Base-by-base conservation (phyloP, 257 asterid genomes). In the Henckelia pumila region DNA sequence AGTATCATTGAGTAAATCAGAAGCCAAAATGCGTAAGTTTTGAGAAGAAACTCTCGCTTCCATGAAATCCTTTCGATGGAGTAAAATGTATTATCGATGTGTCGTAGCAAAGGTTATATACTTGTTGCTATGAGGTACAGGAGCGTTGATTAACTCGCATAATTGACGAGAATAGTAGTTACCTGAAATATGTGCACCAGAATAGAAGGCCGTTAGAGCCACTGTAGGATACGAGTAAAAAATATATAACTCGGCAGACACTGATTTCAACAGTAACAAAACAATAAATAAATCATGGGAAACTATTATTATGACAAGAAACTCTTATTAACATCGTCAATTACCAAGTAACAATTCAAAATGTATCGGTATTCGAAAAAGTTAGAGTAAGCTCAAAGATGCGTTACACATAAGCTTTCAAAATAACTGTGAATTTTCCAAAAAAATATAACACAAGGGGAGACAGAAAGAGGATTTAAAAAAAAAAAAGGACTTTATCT, bases 21-120 rank as follows among this genome's bases (percentile, higher is more conserved):
- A 82, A 69, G 95, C 85, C 57, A 87, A 88, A 79, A 78, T 70
- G 17, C 78, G 86, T 21, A 80, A 81, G 77, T 80, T 88, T 58
- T 89, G 88, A 64, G 96, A 84, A 55, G 92, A 82, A 77, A 77
- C 83, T 78, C 72, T 88, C 69, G 81, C 81, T 83, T 93, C 95
- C 99, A 88, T 90, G 69, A 69, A 64, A 69, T 57, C 67, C 61
- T 74, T 67, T 49, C 62, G 65, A 63, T 30, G 66, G 40, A 67
- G 64, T 63, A 50, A 47, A 61, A 64, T 66, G 69, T 58, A 55
- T 7, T 35, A 64, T 50, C 56, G 52, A 47, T 21, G 44, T 67
- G 37, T 30, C 28, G 24, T 17, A 52, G 35, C 68, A 23, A 61
- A 37, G 56, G 19, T 55, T 56, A 26, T 50, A 73, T 55, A 49